Evolutionary conservation across 202 grass and related monocot genomes (phyloP), one percentile per base, ranked within the genome.

Genomic region (Zizania palustris): DNA sequence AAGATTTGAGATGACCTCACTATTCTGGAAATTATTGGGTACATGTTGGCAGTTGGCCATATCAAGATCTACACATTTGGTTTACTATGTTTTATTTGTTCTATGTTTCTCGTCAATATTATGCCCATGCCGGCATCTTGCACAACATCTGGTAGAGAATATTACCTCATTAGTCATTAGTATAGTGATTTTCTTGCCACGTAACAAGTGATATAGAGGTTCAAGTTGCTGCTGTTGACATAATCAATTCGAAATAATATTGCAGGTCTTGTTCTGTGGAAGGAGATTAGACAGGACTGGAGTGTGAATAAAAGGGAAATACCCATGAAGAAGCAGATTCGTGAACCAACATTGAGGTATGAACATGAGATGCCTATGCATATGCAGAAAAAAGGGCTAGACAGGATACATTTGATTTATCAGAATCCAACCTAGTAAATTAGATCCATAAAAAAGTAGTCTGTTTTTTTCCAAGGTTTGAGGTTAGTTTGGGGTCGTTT

Each of bases 281-380:
- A 99, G 73, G 92, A 99, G 76, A 90, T 72, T 70, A 86, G 96
- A 83, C 81, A 99, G 60, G 87, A 99, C 69, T 99, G 96, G 96
- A 87, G 83, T 85, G 92, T 65, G 54, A 90, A 80, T 69, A 87
- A 21, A 90, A 92, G 67, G 65, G 78, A 71, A 63, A 71, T 63
- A 9, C 49, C 81, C 2, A 61, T 59, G 49, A 69, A 73, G 46
- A 89, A 89, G 72, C 87, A 93, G 53, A 46, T 91, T 55, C 88
- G 60, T 8, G 85, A 99, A 86, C 92, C 96, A 14, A 86, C 85
- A 45, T 87, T 99, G 77, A 96, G 96, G 96, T 99, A 99, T 54
- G 64, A 48, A 21, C 50, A 53, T 60, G 46, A 44, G 20, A 42
- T 46, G 16, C 13, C 8, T 6, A 36, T 72, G 20, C 10, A 43